These are phyloP conservation scores for Amphicarpaea edgeworthii DNA, from an alignment of 306 rosid genomes.

Conservation along the genomic window DNA sequence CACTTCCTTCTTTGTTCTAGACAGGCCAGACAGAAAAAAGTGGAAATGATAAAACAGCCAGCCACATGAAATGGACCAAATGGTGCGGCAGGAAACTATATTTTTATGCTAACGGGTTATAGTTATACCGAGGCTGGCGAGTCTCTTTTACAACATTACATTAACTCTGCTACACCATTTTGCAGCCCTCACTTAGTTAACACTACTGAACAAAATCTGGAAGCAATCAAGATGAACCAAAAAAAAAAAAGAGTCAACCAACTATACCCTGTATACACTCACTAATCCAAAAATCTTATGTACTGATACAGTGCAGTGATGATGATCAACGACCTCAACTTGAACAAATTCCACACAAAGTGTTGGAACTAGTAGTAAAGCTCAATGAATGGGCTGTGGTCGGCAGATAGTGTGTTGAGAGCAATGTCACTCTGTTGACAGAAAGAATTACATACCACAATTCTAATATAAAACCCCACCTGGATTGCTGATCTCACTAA, in stretches of 20 bases:
- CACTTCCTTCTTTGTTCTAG: too few relatives aligned
- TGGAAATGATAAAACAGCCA: neutral
- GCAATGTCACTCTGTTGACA: constrained; percentile 59
- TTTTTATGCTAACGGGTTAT: constrained; percentile 40
- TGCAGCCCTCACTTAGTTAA: constrained; percentile 50
- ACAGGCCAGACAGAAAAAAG: too few relatives aligned
- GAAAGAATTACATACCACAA: constrained; percentile 72
- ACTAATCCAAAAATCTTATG: constrained; percentile 77
- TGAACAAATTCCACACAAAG: constrained; percentile 51
- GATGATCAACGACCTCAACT: constrained; percentile 59
- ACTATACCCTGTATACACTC: constrained; percentile 78
- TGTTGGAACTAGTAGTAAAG: constrained; percentile 54
- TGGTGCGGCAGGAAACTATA: constrained; percentile 41
- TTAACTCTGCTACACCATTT: constrained; percentile 49
- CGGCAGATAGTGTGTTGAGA: constrained; percentile 53
- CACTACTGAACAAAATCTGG: constrained; percentile 50
- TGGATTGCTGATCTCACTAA: constrained; percentile 53
- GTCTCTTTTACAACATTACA: constrained; percentile 51
- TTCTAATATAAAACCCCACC: constrained; percentile 60
- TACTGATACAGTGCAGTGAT: constrained; percentile 63
- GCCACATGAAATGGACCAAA: constrained; percentile 15
- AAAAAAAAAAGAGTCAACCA: constrained; percentile 50
- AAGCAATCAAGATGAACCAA: constrained; percentile 46
- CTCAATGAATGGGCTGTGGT: constrained; percentile 54
- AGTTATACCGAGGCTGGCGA: constrained; percentile 39